These are phyloP conservation scores for Acanthamoeba culbertsoni DNA, from an alignment of 208 protist genomes.

Conservation along the genomic window DNA sequence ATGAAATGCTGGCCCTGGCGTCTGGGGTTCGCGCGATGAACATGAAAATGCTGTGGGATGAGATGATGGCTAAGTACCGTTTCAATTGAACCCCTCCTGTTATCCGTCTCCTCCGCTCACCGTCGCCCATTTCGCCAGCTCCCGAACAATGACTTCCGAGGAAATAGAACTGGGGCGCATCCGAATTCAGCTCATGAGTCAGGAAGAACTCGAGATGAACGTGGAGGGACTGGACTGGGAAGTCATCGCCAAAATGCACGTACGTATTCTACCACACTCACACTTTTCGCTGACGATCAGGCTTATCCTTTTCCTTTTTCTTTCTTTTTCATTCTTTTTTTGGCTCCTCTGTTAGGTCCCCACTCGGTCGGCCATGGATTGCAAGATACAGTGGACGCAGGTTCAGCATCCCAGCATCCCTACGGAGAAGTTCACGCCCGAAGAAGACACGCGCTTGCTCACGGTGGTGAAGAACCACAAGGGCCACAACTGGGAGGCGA, in stretches of 20 bases:
- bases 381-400: conserved; percentile 72
- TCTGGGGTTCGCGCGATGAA: conserved; percentile 67
- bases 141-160: neutral
- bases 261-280: neutral
- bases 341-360: neutral
- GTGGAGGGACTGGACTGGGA: conserved; percentile 72
- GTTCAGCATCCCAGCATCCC: conserved; percentile 66
- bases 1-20: conserved; percentile 27
- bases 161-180: conserved; percentile 54
- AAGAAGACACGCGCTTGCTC: conserved; percentile 73
- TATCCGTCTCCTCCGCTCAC: too few species aligned
- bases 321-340: neutral
- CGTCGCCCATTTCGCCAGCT: neutral
- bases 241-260: neutral
- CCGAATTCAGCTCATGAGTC: conserved; percentile 23
- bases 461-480: conserved; percentile 68
- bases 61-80: neutral
- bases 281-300: neutral
- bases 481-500: conserved; percentile 71
- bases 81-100: too few species aligned
- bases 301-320: neutral
- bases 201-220: conserved; percentile 68
- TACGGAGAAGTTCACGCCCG: conserved; percentile 67
- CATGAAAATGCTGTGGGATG: neutral
- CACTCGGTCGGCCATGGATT: conserved; percentile 66